Evolutionary conservation across 2,329 filamentous ascomycete genomes (phyloP).

Genomic region (Magnaporthales sp.): DNA sequence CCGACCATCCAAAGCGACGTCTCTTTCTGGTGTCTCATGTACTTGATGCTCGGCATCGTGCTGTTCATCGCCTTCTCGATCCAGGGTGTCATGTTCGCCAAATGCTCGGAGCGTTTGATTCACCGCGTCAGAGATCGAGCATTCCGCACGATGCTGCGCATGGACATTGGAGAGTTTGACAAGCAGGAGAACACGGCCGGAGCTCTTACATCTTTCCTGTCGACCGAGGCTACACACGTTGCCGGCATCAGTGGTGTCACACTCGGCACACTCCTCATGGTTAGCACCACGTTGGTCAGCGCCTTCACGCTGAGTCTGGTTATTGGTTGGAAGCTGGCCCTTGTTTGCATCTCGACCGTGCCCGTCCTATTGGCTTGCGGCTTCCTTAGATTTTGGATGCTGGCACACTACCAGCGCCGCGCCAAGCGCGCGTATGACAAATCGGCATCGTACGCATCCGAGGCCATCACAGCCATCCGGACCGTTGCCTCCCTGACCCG

Average conservation of each 20-base stretch:
- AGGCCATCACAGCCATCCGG: slow-evolving; percentile 87
- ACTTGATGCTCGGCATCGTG: slow-evolving; percentile 70
- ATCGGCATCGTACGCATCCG: slow-evolving; percentile 82
- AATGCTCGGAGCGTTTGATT: slow-evolving; percentile 78
- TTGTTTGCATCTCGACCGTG: slow-evolving; percentile 31
- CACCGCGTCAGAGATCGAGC: slow-evolving; percentile 74
- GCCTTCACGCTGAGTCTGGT: slow-evolving; percentile 45
- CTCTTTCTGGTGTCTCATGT: slow-evolving; percentile 86
- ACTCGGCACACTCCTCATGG: slow-evolving; percentile 76
- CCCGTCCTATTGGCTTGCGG: slow-evolving; percentile 30
- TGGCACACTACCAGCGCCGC: slow-evolving; percentile 65
- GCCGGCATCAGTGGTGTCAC: slow-evolving; percentile 83
- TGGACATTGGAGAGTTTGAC: slow-evolving; percentile 91
- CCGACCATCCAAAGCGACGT: slow-evolving; percentile 34
- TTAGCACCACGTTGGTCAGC: slow-evolving; percentile 68
- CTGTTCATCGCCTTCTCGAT: slow-evolving; percentile 59
- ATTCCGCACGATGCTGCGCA: slow-evolving; percentile 81
- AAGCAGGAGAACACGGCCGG: slow-evolving; percentile 63
- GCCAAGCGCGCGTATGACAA: slow-evolving; percentile 72
- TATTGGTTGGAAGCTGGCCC: slow-evolving; percentile 34
- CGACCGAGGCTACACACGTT: slow-evolving; percentile 81
- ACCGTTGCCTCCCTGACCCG: slow-evolving; percentile 88
- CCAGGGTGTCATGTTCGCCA: slow-evolving; percentile 70
- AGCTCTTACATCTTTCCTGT: slow-evolving; percentile 79
- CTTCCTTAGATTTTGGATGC: slow-evolving; percentile 51